phyloP scores from a whole-genome alignment of 306 rosid genomes.

The Dryas octopetala region DNA sequence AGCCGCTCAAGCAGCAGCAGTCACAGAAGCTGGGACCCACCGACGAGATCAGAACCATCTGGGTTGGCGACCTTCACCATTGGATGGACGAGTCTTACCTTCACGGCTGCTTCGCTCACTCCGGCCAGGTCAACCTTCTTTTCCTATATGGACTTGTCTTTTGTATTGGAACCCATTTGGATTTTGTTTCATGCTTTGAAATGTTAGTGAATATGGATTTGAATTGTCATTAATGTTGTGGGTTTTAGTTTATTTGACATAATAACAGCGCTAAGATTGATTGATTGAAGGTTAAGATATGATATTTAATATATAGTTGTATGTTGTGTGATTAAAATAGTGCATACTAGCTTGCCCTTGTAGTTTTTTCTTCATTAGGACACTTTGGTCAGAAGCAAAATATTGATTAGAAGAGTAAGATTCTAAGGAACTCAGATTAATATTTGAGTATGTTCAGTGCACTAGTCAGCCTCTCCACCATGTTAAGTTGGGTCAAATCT shows the following conservation, averaged over 20 bases:
- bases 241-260: neutral
- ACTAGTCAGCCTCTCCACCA: neutral
- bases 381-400: neutral
- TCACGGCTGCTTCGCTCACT: conserved; percentile 70
- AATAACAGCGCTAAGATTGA: neutral
- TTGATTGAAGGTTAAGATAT: neutral
- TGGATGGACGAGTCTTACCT: conserved; percentile 93
- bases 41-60: conserved; percentile 87
- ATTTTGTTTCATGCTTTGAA: neutral
- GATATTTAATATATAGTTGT: neutral
- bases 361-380: neutral
- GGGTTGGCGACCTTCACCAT: conserved; percentile 91
- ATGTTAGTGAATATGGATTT: neutral
- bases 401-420: neutral
- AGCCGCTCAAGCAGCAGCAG: conserved; percentile 23
- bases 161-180: too few species aligned
- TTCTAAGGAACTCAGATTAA: neutral
- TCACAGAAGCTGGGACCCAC: conserved; percentile 30
- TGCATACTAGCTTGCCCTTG: neutral
- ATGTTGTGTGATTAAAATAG: neutral
- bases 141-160: neutral
- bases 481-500: conserved; percentile 6
- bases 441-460: neutral
- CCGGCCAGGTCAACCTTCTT: conserved; percentile 58
- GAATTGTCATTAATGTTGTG: neutral